Percentiles rank a stretch among this genome's conserved stretches.
Conservation (phyloP, 2,329 filamentous ascomycete genomes). For the Pleomassaria siparia region DNA sequence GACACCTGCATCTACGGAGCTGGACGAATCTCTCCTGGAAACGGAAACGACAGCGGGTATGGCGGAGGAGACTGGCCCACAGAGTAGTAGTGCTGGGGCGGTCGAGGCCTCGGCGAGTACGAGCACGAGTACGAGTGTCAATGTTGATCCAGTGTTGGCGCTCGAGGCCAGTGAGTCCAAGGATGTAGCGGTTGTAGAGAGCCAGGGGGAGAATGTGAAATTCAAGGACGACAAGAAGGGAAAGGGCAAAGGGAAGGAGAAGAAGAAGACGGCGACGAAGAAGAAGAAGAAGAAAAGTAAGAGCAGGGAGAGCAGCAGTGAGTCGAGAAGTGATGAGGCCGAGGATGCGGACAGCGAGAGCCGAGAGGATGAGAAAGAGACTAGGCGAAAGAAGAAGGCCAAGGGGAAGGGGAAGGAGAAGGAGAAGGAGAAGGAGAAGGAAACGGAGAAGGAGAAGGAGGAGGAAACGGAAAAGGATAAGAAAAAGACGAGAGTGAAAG, state of each 20-base stretch:
- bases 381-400: slow-evolving; percentile 9
- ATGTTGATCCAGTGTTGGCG: not conserved
- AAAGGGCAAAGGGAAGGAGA: slow-evolving; percentile 8
- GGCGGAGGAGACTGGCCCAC: slow-evolving; percentile 1
- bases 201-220: too few relatives aligned
- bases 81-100: slow-evolving; percentile 12
- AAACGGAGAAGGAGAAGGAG: slow-evolving; percentile 18
- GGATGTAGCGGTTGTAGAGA: too few relatives aligned
- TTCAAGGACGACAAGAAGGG: not conserved
- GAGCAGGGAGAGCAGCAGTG: not conserved
- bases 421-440: slow-evolving; percentile 16
- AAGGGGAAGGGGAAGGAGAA: slow-evolving; percentile 23
- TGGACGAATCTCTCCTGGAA: not conserved
- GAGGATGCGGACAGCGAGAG: too few relatives aligned
- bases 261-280: slow-evolving; percentile 11
- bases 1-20: slow-evolving; percentile 1
- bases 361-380: slow-evolving; percentile 12
- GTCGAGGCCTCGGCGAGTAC: not conserved
- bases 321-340: slow-evolving; percentile 2
- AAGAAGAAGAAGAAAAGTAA: slow-evolving; percentile 5
- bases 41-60: not conserved
- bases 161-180: too few relatives aligned
- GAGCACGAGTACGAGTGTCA: not conserved
- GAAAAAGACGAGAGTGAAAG: slow-evolving; percentile 4
- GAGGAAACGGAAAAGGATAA: slow-evolving; percentile 25